Percentiles rank a stretch among this genome's conserved stretches.
Conservation (phyloP, 225 moss, liverwort and hornwort genomes). For the Pseudisothecium myosuroides region DNA sequence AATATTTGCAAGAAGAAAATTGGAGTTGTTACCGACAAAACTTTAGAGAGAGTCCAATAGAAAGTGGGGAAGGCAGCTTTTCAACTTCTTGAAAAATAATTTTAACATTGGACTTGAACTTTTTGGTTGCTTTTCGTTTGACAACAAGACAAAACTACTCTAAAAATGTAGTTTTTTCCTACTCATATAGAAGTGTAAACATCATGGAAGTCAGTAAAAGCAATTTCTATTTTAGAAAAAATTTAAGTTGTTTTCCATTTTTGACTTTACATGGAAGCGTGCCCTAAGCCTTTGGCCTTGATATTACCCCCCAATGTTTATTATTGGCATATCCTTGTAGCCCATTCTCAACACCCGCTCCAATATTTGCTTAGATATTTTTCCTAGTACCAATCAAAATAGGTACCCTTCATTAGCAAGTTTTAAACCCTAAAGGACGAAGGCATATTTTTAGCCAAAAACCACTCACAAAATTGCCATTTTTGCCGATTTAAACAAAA, state of each 20-base stretch:
- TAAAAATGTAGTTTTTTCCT: neutral
- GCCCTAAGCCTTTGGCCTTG: neutral
- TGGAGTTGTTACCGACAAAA: neutral
- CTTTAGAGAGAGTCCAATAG: neutral
- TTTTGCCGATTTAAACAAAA: too few species aligned
- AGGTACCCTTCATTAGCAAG: neutral
- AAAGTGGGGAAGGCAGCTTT: neutral
- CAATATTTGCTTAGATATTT: neutral
- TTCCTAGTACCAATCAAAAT: neutral
- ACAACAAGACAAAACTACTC: neutral
- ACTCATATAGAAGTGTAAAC: neutral
- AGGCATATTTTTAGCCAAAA: too few species aligned
- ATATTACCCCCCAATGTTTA: neutral
- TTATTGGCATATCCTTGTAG: accelerated
- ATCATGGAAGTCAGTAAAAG: neutral
- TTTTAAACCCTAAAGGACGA: too few species aligned
- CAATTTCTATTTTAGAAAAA: accelerated
- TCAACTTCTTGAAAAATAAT: neutral
- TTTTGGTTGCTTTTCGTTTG: neutral
- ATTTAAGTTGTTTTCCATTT: neutral
- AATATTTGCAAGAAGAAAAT: neutral
- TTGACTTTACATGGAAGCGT: neutral
- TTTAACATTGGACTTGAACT: neutral
- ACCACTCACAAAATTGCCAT: too few species aligned
- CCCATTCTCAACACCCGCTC: neutral